These are phyloP conservation scores for Backusella morwellensis DNA, from an alignment of 192 early-diverging fungal genomes.

Conservation along the genomic window DNA sequence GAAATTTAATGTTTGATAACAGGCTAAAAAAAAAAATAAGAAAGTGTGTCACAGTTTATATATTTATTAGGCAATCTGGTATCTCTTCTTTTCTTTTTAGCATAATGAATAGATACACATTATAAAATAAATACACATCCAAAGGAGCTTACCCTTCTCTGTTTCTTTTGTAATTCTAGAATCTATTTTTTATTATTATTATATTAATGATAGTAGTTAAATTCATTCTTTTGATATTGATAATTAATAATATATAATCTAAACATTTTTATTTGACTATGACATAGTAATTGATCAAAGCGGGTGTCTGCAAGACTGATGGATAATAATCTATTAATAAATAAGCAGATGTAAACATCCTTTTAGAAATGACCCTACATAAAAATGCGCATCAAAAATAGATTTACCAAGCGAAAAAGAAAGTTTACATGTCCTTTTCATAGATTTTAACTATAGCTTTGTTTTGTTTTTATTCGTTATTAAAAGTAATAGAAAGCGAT, in stretches of 20 bases:
- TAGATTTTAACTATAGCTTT: too few species aligned
- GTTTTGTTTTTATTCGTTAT: background rate
- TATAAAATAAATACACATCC: background rate
- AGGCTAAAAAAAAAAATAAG: background rate
- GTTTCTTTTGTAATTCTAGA: background rate
- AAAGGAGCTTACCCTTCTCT: background rate
- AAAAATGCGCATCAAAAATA: background rate
- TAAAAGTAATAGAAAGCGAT: background rate
- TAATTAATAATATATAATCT: too few species aligned
- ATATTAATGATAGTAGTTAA: background rate
- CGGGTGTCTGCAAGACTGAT: background rate
- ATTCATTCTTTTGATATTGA: too few species aligned
- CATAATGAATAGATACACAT: too few species aligned
- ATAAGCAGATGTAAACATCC: background rate
- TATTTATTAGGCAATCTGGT: too few species aligned
- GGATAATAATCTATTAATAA: background rate
- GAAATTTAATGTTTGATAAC: background rate
- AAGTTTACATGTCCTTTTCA: too few species aligned
- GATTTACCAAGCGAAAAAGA: too few species aligned
- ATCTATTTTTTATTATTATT: background rate
- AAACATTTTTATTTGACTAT: background rate
- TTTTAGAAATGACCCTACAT: background rate
- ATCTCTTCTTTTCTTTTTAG: too few species aligned
- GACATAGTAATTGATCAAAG: background rate
- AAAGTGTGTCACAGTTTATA: too few species aligned